phyloP scores from a whole-genome alignment of 2,329 filamentous ascomycete species.

The Madurella mycetomatis region DNA sequence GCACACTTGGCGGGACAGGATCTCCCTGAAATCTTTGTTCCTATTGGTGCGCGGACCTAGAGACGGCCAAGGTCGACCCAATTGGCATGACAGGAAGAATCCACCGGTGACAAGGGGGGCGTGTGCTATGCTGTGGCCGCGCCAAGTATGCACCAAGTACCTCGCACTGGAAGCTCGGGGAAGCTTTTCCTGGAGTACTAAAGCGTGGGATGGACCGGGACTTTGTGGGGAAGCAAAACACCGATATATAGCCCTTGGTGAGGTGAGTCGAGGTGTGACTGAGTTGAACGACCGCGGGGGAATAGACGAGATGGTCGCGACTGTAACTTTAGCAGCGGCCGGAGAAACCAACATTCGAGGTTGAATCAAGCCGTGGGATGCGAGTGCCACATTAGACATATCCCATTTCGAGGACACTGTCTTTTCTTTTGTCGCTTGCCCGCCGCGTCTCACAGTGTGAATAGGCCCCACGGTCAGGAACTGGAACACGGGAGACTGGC shows the following conservation, averaged over 20 bases:
- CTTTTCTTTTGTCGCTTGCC: too few relatives aligned
- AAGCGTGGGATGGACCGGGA: conserved; percentile 24
- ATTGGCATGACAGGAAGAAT: conserved; percentile 22
- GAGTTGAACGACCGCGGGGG: neutral
- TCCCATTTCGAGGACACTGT: too few relatives aligned
- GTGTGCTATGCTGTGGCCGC: conserved; percentile 20
- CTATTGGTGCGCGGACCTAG: conserved; percentile 21
- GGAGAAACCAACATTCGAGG: too few relatives aligned
- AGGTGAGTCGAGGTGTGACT: neutral
- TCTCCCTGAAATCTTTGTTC: conserved; percentile 20
- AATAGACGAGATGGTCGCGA: neutral
- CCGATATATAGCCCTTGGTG: too few relatives aligned
- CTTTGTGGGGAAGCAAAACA: conserved; percentile 15
- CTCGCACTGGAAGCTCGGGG: conserved; percentile 19
- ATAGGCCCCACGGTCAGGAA: too few relatives aligned
- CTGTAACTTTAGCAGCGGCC: too few relatives aligned
- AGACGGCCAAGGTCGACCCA: conserved; percentile 6
- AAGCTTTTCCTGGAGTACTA: conserved; percentile 14
- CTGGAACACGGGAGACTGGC: too few relatives aligned
- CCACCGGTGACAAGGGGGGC: conserved; percentile 17
- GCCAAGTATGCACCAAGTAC: conserved; percentile 17
- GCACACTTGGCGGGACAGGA: neutral
- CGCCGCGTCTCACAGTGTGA: too few relatives aligned
- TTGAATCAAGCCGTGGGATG: too few relatives aligned
- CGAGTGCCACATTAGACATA: too few relatives aligned